Percentiles rank a stretch among this genome's conserved stretches.
Evolutionary conservation across 169 alveolate genomes (phyloP).

Genomic region (Eimeria falciformis): DNA sequence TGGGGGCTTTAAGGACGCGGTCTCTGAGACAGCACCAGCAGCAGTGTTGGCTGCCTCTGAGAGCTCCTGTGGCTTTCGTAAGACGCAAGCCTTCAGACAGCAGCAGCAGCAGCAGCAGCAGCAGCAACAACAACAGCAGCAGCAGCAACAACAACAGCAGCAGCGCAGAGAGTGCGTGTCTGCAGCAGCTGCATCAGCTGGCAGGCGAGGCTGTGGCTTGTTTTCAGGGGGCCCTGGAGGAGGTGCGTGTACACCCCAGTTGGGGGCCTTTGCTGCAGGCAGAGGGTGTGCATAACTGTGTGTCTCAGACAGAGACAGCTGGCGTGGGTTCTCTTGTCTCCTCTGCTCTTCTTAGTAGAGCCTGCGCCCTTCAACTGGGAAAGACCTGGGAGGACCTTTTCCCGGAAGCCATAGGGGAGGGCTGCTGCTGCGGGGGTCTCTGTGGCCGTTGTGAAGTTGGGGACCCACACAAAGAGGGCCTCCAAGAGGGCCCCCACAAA

Average conservation of each 20-base stretch:
- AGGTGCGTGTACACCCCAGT: neutral
- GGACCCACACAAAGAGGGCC: too few species aligned
- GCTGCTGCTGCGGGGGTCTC: slow-evolving; percentile 20
- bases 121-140: neutral
- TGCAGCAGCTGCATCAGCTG: slow-evolving; percentile 8
- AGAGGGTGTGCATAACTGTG: neutral
- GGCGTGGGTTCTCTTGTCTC: neutral
- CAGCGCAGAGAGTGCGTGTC: neutral
- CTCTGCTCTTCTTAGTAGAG: neutral
- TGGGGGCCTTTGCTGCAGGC: neutral
- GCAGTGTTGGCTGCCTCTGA: neutral
- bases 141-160: neutral
- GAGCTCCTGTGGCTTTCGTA: neutral
- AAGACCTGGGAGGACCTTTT: neutral
- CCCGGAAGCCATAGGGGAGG: neutral
- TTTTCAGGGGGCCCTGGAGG: neutral
- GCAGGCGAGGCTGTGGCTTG: neutral
- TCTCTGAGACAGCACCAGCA: neutral
- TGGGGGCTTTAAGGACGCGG: neutral
- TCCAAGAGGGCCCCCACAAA: slow-evolving; percentile 17
- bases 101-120: neutral
- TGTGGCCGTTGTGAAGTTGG: neutral
- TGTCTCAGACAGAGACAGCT: neutral
- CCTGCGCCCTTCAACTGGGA: neutral
- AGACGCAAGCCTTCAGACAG: neutral